Percentiles rank a stretch among this genome's conserved stretches.
phyloP scores from a whole-genome alignment of 2,329 filamentous ascomycete genomes.

The Hypoxylon rubiginosum region DNA sequence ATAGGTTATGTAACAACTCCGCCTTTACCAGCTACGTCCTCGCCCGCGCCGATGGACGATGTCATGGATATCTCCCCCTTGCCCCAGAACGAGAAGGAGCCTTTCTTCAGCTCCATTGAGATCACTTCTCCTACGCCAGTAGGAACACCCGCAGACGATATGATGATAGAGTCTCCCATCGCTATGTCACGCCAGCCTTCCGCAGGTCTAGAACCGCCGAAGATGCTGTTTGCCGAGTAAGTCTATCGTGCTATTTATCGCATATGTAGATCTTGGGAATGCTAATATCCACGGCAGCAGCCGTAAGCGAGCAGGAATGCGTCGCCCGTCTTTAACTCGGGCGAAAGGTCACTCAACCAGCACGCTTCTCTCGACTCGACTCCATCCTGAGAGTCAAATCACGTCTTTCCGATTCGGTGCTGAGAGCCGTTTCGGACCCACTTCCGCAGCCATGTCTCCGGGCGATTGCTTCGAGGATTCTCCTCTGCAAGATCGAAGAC shows the following conservation, averaged over 20 bases:
- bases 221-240: slow-evolving; percentile 66
- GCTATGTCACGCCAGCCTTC: slow-evolving; percentile 59
- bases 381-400: slow-evolving; percentile 73
- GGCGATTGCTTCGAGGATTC: slow-evolving; percentile 87
- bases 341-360: slow-evolving; percentile 81
- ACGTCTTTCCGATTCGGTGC: slow-evolving; percentile 82
- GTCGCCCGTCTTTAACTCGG: slow-evolving; percentile 80
- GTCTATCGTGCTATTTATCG: slow-evolving; percentile 46
- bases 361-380: slow-evolving; percentile 68
- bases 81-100: slow-evolving; percentile 87
- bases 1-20: slow-evolving; percentile 85
- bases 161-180: slow-evolving; percentile 70
- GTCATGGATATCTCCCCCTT: slow-evolving; percentile 95
- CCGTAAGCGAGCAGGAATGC: slow-evolving; percentile 72
- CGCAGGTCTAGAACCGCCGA: slow-evolving; percentile 63
- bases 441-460: slow-evolving; percentile 75
- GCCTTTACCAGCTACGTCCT: slow-evolving; percentile 81
- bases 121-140: slow-evolving; percentile 79
- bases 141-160: slow-evolving; percentile 59
- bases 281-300: slow-evolving; percentile 62
- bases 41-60: slow-evolving; percentile 78
- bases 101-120: slow-evolving; percentile 75
- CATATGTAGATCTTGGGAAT: not conserved
- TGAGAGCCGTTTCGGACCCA: slow-evolving; percentile 58
- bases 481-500: slow-evolving; percentile 77